Evolutionary conservation across 2,329 filamentous ascomycete genomes (phyloP), one percentile per base, ranked within the genome.

Genomic region (Nannizzia gypsea): DNA sequence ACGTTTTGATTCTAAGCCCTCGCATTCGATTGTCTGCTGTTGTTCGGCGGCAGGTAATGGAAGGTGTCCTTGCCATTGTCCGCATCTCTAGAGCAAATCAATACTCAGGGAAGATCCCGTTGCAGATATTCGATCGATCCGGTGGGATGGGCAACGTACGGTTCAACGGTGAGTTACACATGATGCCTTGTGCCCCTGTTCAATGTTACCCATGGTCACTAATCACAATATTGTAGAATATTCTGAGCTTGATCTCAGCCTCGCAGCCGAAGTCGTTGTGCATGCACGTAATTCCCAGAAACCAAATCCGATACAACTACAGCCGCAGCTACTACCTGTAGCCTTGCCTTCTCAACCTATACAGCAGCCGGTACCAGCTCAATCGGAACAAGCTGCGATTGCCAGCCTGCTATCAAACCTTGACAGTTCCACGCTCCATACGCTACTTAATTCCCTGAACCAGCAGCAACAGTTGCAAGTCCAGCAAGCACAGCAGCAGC

Each of bases 31-130:
- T 91, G 63, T 83, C 87, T 38, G 83, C 86, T 3, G 85, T 96
- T n/a, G 83, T 96, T 58, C 85, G 89, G 65, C 82, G 88, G 58
- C 90, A 96, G 70, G 88, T 95, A 40, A 77, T 91, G 9, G 91
- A 97, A 72, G 92, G 93, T 17, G 92, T 96, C 1, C 81, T 89
- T 57, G 92, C 88, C 6, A 88, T 96, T 13, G 84, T 89, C 3
- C 86, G 90, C 66, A 80, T 97, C 13, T 85, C 88, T 62, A 78
- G 83, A 57, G 78, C 80, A 52, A 83, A 89, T 22, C 87, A 95
- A 67, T 78, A 80, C 36, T 81, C 81, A 1, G 84, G 85, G 64
- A 90, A 86, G 69, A 87, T 97, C 57, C 83, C 88, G 0, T 76
- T 96, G 2, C 89, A 92, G 66, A 83, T 95, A 4, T 96, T 96